A percentile compares a stretch with the other conserved stretches of the same genome.
Conservation (phyloP, 108 stramenopile genomes). For the Stephanodiscus triporus region DNA sequence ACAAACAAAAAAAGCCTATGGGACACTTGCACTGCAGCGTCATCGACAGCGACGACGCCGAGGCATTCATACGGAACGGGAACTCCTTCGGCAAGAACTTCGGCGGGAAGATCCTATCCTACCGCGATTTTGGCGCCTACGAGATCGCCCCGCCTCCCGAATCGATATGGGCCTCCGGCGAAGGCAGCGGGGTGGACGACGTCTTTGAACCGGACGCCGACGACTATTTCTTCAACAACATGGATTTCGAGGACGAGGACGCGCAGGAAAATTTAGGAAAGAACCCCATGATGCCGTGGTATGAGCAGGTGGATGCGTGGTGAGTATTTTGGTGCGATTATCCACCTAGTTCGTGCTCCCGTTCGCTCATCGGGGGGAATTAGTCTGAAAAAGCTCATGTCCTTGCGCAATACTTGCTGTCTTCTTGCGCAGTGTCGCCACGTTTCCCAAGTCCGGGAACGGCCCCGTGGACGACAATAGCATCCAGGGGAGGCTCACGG, state of each 20-base stretch:
- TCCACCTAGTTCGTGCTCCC: not conserved
- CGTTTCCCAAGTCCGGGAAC: constrained; percentile 68
- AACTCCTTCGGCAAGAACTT: constrained; percentile 85
- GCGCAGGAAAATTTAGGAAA: constrained; percentile 45
- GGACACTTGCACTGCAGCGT: constrained; percentile 88
- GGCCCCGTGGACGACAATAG: constrained; percentile 68
- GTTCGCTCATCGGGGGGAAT: not conserved
- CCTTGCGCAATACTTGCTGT: not conserved
- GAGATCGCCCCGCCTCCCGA: constrained; percentile 85
- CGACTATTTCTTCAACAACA: constrained; percentile 41
- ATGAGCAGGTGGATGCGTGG: constrained; percentile 85
- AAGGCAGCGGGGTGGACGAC: constrained; percentile 30
- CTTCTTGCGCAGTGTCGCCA: constrained; percentile 48
- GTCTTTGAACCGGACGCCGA: constrained; percentile 43
- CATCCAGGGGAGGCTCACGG: constrained; percentile 66
- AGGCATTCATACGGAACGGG: constrained; percentile 84
- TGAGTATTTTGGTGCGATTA: constrained; percentile 24
- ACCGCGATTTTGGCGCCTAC: constrained; percentile 80
- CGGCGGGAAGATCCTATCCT: constrained; percentile 71
- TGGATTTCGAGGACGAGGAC: constrained; percentile 68
- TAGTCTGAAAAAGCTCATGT: not conserved
- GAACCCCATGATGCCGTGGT: constrained; percentile 88
- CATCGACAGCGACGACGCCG: constrained; percentile 78
- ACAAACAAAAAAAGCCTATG: constrained; percentile 46
- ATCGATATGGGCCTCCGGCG: constrained; percentile 62